A percentile compares a stretch with the other conserved stretches of the same genome.
These are phyloP conservation scores for Exophiala oligosperma DNA, from an alignment of 2,329 filamentous ascomycete species.

Conservation along the genomic window DNA sequence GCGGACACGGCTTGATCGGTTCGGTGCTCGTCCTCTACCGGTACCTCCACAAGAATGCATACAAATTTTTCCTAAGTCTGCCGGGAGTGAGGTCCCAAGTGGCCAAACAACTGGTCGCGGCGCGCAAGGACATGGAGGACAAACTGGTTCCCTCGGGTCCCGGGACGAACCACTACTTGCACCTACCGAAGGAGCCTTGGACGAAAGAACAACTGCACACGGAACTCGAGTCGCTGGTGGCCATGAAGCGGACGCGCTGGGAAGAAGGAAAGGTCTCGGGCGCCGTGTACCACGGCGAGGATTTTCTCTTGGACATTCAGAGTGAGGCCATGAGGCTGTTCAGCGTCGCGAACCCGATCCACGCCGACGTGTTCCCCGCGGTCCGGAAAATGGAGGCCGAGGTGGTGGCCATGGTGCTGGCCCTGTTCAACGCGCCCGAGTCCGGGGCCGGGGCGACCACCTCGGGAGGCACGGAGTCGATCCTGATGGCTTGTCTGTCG, in stretches of 20 bases:
- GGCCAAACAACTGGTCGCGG: conserved; percentile 77
- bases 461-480: conserved; percentile 91
- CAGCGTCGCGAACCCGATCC: conserved; percentile 92
- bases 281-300: conserved; percentile 92
- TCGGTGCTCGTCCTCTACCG: conserved; percentile 73
- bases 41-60: conserved; percentile 69
- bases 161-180: conserved; percentile 70
- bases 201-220: conserved; percentile 72
- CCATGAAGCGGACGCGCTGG: conserved; percentile 93
- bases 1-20: conserved; percentile 83
- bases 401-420: conserved; percentile 88
- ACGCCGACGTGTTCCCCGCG: conserved; percentile 96
- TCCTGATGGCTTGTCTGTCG: conserved; percentile 89
- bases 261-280: conserved; percentile 94
- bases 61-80: conserved; percentile 80
- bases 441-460: conserved; percentile 86
- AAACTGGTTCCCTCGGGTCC: conserved; percentile 78
- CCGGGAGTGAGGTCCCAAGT: conserved; percentile 87
- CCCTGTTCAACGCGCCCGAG: conserved; percentile 85
- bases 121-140: conserved; percentile 74
- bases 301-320: conserved; percentile 78
- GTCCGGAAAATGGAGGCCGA: conserved; percentile 99
- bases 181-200: conserved; percentile 82
- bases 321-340: conserved; percentile 92
- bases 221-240: conserved; percentile 75